These are phyloP conservation scores for Talaromyces borbonicus DNA, from an alignment of 495 filamentous ascomycete genomes.

Conservation along the genomic window DNA sequence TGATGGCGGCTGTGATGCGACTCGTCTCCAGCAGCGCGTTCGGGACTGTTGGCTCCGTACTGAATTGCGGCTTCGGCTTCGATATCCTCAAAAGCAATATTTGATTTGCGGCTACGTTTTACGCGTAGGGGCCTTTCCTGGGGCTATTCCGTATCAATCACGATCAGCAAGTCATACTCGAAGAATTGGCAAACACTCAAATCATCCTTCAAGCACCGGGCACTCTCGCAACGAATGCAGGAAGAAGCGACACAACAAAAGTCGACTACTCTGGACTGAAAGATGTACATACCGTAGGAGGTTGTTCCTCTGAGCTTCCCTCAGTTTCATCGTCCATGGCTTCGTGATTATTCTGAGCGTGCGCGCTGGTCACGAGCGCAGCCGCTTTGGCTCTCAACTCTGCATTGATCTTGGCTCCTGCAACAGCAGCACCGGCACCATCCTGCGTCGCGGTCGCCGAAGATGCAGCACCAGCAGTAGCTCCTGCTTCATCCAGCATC, in stretches of 20 bases:
- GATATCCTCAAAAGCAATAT: conserved; percentile 13
- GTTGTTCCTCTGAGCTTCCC: conserved; percentile 39
- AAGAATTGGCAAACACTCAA: too few species aligned
- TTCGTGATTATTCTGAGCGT: conserved; percentile 17
- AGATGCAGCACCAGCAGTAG: conserved; percentile 10
- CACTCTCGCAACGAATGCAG: too few species aligned
- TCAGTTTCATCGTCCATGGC: conserved; percentile 38
- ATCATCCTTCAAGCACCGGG: too few species aligned
- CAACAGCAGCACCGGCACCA: conserved; percentile 9
- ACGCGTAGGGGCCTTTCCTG: conserved; percentile 84
- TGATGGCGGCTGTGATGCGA: conserved; percentile 12
- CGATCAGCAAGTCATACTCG: too few species aligned
- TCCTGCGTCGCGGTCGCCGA: not conserved
- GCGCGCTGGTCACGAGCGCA: conserved; percentile 13
- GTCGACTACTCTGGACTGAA: too few species aligned
- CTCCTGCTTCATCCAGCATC: conserved; percentile 43
- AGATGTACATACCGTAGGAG: conserved; percentile 37
- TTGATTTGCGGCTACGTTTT: conserved; percentile 61
- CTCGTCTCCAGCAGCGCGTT: conserved; percentile 12
- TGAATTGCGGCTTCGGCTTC: conserved; percentile 14
- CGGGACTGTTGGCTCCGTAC: conserved; percentile 2
- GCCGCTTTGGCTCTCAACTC: conserved; percentile 14
- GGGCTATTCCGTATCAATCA: too few species aligned
- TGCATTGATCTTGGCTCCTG: conserved; percentile 1
- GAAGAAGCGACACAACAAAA: too few species aligned